Evolutionary conservation across 805 yeast genomes (phyloP).

Genomic region (Saccharomycopsis synnaedendra): DNA sequence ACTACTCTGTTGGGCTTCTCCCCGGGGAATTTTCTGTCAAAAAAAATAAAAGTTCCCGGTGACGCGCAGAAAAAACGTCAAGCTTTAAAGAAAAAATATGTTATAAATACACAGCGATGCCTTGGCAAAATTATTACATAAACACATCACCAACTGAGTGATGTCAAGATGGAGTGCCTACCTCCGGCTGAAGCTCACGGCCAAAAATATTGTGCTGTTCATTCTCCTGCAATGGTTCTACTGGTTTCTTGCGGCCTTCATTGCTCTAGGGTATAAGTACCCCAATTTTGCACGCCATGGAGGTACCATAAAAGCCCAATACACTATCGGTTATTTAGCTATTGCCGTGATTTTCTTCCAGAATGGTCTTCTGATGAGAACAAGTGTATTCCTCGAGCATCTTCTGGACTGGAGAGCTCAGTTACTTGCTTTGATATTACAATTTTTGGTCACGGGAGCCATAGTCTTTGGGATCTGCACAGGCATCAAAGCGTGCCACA

Average conservation of each 20-base stretch:
- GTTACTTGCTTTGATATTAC: constrained; percentile 49
- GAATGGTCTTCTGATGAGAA: constrained; percentile 69
- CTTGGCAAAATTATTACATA: too few species aligned
- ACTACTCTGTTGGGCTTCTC: too few species aligned
- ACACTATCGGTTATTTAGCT: constrained; percentile 74
- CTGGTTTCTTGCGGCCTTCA: constrained; percentile 54
- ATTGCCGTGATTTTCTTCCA: constrained; percentile 78
- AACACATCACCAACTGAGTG: too few species aligned
- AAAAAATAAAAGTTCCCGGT: too few species aligned
- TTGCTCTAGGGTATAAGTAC: constrained; percentile 64
- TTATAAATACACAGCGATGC: too few species aligned
- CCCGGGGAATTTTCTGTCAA: too few species aligned
- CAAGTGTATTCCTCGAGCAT: constrained; percentile 49
- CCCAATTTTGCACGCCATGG: constrained; percentile 81
- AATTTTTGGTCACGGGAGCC: constrained; percentile 61
- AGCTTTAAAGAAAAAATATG: too few species aligned
- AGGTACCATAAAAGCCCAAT: constrained; percentile 64
- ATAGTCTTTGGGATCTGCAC: constrained; percentile 63
- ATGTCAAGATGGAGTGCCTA: too few species aligned
- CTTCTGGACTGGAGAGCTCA: constrained; percentile 78
- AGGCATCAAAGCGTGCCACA: constrained; percentile 50
- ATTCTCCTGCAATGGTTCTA: constrained; percentile 58
- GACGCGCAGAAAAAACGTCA: too few species aligned
- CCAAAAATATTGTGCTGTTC: background rate
- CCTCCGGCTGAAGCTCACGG: too few species aligned